Evolutionary conservation across 805 yeast species (phyloP).

Genomic region (Barnettozyma salicaria): DNA sequence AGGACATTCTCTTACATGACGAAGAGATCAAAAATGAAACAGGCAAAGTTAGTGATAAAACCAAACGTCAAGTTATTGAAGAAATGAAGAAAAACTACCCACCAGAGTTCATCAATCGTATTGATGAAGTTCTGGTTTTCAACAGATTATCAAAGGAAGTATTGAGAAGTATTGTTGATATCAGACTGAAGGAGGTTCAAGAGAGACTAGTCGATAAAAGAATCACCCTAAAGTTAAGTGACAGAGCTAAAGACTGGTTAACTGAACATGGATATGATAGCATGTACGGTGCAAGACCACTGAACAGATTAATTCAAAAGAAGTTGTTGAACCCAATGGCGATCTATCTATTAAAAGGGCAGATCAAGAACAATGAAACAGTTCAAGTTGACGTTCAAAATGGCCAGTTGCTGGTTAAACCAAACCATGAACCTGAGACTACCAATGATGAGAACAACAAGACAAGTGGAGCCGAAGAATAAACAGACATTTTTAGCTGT

Average conservation of each 20-base stretch:
- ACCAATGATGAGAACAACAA: too few relatives aligned
- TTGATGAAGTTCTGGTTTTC: constrained; percentile 91
- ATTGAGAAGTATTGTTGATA: constrained; percentile 73
- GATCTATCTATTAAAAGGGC: constrained; percentile 69
- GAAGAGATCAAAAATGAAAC: constrained; percentile 42
- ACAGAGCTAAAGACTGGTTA: constrained; percentile 69
- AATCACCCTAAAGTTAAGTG: constrained; percentile 51
- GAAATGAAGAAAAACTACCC: constrained; percentile 71
- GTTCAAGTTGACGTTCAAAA: constrained; percentile 45
- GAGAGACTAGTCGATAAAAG: constrained; percentile 75
- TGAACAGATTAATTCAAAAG: constrained; percentile 85
- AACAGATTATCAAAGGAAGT: constrained; percentile 79
- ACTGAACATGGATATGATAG: constrained; percentile 87
- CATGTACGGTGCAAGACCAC: constrained; percentile 91
- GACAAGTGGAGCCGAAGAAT: constrained; percentile 6
- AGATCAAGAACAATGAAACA: constrained; percentile 52
- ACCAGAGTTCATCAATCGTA: constrained; percentile 91
- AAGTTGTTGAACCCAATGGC: constrained; percentile 87
- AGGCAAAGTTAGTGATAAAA: constrained; percentile 48
- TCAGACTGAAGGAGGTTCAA: constrained; percentile 75
- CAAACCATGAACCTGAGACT: constrained; percentile 41
- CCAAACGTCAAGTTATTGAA: constrained; percentile 57
- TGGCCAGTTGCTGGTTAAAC: constrained; percentile 38
- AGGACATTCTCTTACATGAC: constrained; percentile 74
- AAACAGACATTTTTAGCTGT: neutral